Evolutionary conservation across 495 filamentous ascomycete species (phyloP).

Genomic region (Daldinia decipiens): DNA sequence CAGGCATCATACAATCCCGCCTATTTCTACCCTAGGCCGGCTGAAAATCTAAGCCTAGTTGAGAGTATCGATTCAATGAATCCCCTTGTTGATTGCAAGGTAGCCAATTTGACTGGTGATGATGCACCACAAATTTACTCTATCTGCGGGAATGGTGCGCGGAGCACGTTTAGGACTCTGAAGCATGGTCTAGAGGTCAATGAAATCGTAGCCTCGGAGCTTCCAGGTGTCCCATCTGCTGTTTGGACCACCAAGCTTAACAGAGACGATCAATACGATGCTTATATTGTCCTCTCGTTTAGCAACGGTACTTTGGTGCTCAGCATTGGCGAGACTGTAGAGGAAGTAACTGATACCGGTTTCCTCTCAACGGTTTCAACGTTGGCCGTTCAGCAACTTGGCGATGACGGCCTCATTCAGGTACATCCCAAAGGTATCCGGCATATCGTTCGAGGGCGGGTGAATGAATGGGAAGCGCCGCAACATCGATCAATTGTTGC

Average conservation of each 20-base stretch:
- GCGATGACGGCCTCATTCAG: slow-evolving; percentile 91
- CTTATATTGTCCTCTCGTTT: slow-evolving; percentile 75
- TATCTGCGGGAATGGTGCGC: slow-evolving; percentile 84
- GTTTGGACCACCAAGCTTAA: slow-evolving; percentile 96
- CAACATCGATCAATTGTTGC: slow-evolving; percentile 95
- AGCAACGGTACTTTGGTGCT: slow-evolving; percentile 81
- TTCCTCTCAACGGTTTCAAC: slow-evolving; percentile 89
- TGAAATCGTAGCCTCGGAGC: slow-evolving; percentile 91
- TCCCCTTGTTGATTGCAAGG: slow-evolving; percentile 88
- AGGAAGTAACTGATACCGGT: slow-evolving; percentile 91
- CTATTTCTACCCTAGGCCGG: slow-evolving; percentile 83
- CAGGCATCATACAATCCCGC: slow-evolving; percentile 73
- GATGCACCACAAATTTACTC: slow-evolving; percentile 97
- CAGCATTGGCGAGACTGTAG: slow-evolving; percentile 94
- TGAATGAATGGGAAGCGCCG: slow-evolving; percentile 95
- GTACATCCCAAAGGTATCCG: slow-evolving; percentile 95
- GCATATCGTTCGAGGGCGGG: slow-evolving; percentile 82
- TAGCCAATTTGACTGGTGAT: slow-evolving; percentile 86
- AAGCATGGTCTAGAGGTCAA: slow-evolving; percentile 93
- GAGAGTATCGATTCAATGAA: slow-evolving; percentile 90
- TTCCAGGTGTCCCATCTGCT: slow-evolving; percentile 83
- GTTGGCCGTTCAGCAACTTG: slow-evolving; percentile 90
- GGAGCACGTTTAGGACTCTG: slow-evolving; percentile 88
- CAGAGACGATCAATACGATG: slow-evolving; percentile 85
- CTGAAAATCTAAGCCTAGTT: slow-evolving; percentile 84